Percentiles rank a stretch among this genome's conserved stretches.
phyloP scores from a whole-genome alignment of 1,284 basidiomycete species.

The Cerrena zonata region DNA sequence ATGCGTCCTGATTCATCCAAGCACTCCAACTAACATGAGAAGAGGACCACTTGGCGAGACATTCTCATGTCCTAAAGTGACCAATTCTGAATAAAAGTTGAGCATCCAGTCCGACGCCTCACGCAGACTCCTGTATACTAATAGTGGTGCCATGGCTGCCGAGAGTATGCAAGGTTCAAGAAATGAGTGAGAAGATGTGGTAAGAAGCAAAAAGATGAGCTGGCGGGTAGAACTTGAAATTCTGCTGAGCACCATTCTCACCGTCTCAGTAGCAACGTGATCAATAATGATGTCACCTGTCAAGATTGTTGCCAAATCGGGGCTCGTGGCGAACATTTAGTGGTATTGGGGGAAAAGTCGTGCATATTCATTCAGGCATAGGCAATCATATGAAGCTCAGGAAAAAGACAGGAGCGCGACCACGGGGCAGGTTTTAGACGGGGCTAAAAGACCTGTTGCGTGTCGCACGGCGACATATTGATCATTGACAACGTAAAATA shows the following conservation, averaged over 20 bases:
- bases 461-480: slow-evolving; percentile 72
- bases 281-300: not conserved
- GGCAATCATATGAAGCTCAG: not conserved
- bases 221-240: not conserved
- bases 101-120: slow-evolving; percentile 62
- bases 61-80: slow-evolving; percentile 66
- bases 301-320: too few relatives aligned
- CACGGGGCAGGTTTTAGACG: slow-evolving; percentile 60
- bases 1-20: slow-evolving; percentile 15
- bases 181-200: not conserved
- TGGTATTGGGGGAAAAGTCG: too few relatives aligned
- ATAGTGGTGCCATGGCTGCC: slow-evolving; percentile 39
- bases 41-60: slow-evolving; percentile 79
- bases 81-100: slow-evolving; percentile 64
- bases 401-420: slow-evolving; percentile 43
- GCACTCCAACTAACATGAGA: slow-evolving; percentile 73
- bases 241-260: too few relatives aligned
- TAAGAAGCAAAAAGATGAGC: not conserved
- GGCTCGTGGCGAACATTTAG: too few relatives aligned
- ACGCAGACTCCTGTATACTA: slow-evolving; percentile 59
- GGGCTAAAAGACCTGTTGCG: slow-evolving; percentile 56
- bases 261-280: not conserved
- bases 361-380: not conserved
- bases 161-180: not conserved
- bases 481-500: slow-evolving; percentile 35